These are phyloP conservation scores for Phytophthora hibernalis DNA, from an alignment of 352 stramenopile species.

Conservation along the genomic window DNA sequence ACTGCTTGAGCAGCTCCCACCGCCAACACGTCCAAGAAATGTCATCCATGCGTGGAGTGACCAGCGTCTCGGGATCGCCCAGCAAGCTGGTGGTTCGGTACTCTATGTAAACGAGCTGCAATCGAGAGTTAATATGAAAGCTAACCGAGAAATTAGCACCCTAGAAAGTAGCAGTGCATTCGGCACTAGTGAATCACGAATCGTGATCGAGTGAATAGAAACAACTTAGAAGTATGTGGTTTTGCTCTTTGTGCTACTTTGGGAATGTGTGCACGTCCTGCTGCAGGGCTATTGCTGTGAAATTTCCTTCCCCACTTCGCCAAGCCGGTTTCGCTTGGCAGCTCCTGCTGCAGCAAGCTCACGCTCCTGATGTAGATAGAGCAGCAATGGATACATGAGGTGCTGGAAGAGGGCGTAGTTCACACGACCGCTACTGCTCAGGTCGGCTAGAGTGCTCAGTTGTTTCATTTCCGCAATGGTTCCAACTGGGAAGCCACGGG, in stretches of 20 bases:
- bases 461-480: slow-evolving; percentile 30
- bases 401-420: slow-evolving; percentile 71
- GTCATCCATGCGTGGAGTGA: slow-evolving; percentile 10
- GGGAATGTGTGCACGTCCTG: not conserved
- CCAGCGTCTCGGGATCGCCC: not conserved
- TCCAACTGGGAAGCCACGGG: slow-evolving; percentile 34
- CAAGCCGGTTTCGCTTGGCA: not conserved
- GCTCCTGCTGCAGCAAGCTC: slow-evolving; percentile 15
- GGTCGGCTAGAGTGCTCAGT: slow-evolving; percentile 52
- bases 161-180: too few species aligned
- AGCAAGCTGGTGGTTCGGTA: slow-evolving; percentile 8
- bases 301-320: slow-evolving; percentile 1
- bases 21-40: not conserved
- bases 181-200: not conserved
- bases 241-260: not conserved
- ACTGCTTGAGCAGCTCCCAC: not conserved
- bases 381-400: slow-evolving; percentile 52
- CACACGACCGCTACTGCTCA: slow-evolving; percentile 56
- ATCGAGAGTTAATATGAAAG: not conserved
- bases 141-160: not conserved
- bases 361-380: slow-evolving; percentile 45
- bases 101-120: slow-evolving; percentile 5
- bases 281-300: not conserved
- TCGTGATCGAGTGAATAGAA: too few species aligned
- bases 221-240: not conserved